Base-by-base conservation (phyloP, 2,329 filamentous ascomycete genomes). In the Curvularia hawaiiensis region DNA sequence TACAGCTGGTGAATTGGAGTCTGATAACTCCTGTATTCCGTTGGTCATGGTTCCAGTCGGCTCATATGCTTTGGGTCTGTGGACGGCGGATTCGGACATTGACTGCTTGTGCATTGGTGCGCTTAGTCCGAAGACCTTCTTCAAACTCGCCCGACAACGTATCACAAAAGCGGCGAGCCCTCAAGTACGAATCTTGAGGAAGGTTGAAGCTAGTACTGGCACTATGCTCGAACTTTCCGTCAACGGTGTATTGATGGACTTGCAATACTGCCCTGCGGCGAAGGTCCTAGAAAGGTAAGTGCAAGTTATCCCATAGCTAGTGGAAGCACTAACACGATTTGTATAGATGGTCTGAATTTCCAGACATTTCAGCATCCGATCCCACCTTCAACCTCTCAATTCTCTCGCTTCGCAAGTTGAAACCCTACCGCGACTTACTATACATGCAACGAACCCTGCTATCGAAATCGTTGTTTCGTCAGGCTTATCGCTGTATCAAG, bases 31-130 rank as follows among this genome's bases (percentile, higher is more conserved):
- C 1, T 64, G 68, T 9, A 67, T 72, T 40, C 69, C 80, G 1
- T 75, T 88, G 38, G 75, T 86, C 1, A 67, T 90, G 8, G 79
- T 85, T 6, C 80, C 87, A 0, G 85, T 89, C n/a, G 88, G 88
- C 0, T 90, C 88, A 0, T 89, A 87, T 65, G 85, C 83, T 3
- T 75, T 90, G 3, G 84, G 83, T 10, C 83, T 87, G 3, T 89
- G 87, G 85, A 85, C 83, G 1, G 66, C 77, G 1, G 70, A 79
- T 0, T 90, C 87, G 1, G 86, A 89, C 63, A 80, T 90, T 7
- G 86, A 90, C 72, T 87, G 86, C 64, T 79, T 90, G 6, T 88
- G 83, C 62, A 84, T 90, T 59, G 86, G 87, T 1, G 80, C 83
- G 22, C 85, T 88, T 55, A 85, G 85, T 66, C 76, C 85, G 1